Evolutionary conservation across 176 grass and related monocot genomes (phyloP), one percentile per base, ranked within the genome.

Genomic region (Themeda triandra): DNA sequence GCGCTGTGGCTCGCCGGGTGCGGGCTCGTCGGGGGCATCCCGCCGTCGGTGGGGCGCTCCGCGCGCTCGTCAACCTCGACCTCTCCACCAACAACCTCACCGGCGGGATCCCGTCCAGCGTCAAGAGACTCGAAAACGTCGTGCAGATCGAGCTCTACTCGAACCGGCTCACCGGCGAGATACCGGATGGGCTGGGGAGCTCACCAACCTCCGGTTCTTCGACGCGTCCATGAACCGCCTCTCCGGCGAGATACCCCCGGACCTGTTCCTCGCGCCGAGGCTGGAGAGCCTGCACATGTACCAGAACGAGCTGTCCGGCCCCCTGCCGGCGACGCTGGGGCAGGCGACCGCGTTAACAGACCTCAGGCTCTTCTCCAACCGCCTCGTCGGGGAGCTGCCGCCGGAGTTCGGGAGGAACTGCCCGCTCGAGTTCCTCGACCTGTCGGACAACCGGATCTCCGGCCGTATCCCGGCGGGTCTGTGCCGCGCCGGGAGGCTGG

Each of bases 121-220:
- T 98, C 29, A 21, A 40, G 2, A 42, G 30, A 4, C 1, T 98
- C 53, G 64, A 90, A 4, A 85, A 31, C 42, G 75, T 66, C 15
- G 74, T 90, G 10, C 96, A 92, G 78, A 88, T 95, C 53, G 96
- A 98, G 86, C 93, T 98, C 23, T 98, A 95, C 91, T 73, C 37
- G 3, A 98, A 98, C 35, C 39, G n/a, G 0, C 89, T 95, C 67
- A 46, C 83, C 8, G 93, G 93, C 0, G 40, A 39, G 1, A 6
- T 98, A 24, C 96, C 96, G 1, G 13, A 13, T 0, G 96, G 91
- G 39, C 36, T 98, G 66, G 89, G 83, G 48, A 78, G n/a, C 96
- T 98, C 76, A 32, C 37, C 67, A 45, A 75, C 6, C 87, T 98
- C 63, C 80, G 76, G 9, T 84, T 78, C 80, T 73, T 98, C 3